Base-by-base conservation (phyloP, 139 green algal genomes). In the Picochlorum costavermella region DNA sequence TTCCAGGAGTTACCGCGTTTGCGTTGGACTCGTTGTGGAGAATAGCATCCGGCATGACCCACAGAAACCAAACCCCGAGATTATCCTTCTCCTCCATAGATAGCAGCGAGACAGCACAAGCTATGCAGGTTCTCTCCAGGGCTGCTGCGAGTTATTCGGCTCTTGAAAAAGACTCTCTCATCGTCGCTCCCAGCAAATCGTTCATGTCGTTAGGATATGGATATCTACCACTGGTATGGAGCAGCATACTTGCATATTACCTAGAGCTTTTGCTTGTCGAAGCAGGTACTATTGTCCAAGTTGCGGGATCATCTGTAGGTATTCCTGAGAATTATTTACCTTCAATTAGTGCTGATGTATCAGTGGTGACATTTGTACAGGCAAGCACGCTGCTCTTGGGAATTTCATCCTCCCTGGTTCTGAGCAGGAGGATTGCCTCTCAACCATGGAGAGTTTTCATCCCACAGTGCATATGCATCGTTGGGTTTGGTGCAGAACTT, bases 121-220 rank as follows among this genome's bases (percentile, higher is more conserved):
- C 53, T 25, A 50, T 44, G 29, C 13, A n/a, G 12, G 12, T 59
- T 26, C 20, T 29, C 10, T 10, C 9, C 8, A 28, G 20, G 29
- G 62, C 64, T 2, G 55, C 45, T 20, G 29, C 28, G 4, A 26
- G 26, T 17, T 61, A 55, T 20, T 14, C 4, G 25, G 23, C 11
- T 20, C 20, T 30, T 11, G 6, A 43, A 12, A 33, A 17, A n/a
- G 25, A 16, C 9, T 16, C 33, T 5, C 12, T n/a, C 5, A 14
- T 30, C 17, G 25, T 25, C 5, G 31, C 31, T 8, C 71, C 44
- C 6, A 40, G 57, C 28, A 53, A 60, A 60, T 57, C 75, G 0
- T 92, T 92, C 56, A 9, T 89, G 16, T 50, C 72, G 30, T 56
- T 86, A 45, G 67, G 67, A 1, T 92, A 92, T 46, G 77, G 73